Evolutionary conservation across 2,329 filamentous ascomycete species (phyloP).

Genomic region (Fusarium sulawesiense): DNA sequence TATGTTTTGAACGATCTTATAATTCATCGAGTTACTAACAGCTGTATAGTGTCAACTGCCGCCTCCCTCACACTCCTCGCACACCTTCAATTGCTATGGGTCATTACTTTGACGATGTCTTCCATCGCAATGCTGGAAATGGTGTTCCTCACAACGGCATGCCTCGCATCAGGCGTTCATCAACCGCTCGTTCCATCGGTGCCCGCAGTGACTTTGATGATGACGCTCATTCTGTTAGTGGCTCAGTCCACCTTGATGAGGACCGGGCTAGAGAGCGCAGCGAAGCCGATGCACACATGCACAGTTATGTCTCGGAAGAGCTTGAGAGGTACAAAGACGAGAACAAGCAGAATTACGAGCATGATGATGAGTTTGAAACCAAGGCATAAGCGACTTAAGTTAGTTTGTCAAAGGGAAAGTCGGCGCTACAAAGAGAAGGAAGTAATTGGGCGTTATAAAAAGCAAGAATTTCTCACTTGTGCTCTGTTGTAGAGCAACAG

Average conservation of each 20-base stretch:
- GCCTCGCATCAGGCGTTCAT: conserved; percentile 77
- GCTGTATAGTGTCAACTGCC: conserved; percentile 77
- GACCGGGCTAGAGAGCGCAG: conserved; percentile 61
- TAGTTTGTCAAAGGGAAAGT: conserved; percentile 4
- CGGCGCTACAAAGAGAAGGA: conserved; percentile 17
- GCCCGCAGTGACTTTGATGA: conserved; percentile 81
- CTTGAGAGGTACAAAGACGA: conserved; percentile 72
- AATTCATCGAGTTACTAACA: conserved; percentile 54
- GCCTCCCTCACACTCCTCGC: conserved; percentile 91
- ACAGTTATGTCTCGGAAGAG: conserved; percentile 84
- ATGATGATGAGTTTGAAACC: conserved; percentile 62
- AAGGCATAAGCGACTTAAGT: conserved; percentile 44
- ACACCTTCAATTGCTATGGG: conserved; percentile 85
- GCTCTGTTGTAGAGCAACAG: conserved; percentile 8
- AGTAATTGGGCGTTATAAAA: conserved; percentile 34
- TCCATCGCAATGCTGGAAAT: conserved; percentile 60
- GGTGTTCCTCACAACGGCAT: conserved; percentile 54
- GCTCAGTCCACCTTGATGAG: conserved; percentile 51
- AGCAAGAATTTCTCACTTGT: conserved; percentile 23
- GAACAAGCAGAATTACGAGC: conserved; percentile 41
- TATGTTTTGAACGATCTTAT: conserved; percentile 59
- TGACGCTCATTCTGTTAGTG: conserved; percentile 49
- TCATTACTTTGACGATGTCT: conserved; percentile 95
- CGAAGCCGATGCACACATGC: conserved; percentile 76
- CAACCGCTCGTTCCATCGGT: conserved; percentile 85